Evolutionary conservation across 2,329 filamentous ascomycete species (phyloP), one percentile per base, ranked within the genome.

Genomic region (Pseudopithomyces maydicus): DNA sequence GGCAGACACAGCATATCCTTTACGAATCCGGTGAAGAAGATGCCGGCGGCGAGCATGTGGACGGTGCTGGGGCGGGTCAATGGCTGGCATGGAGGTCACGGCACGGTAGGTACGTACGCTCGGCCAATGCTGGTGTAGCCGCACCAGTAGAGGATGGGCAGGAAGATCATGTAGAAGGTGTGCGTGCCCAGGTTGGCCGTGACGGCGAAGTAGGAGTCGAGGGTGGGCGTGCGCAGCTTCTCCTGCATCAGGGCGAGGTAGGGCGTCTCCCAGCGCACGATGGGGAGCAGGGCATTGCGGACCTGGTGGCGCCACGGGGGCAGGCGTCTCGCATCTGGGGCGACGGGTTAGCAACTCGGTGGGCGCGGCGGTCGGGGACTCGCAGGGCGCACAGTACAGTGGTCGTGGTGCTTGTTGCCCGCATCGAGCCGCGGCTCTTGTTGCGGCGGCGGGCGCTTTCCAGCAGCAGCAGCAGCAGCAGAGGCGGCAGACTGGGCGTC

Each of bases 111-210:
- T 33, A 82, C 88, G 67, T 87, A 96, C 91, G 89, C 93, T 80
- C 95, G 90, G 54, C 92, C 95, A 64, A 96, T 85, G 61, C 85
- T 88, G 42, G 90, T 88, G 77, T 93, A 90, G 52, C 94, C 94
- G 70, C 92, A 97, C 95, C 95, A 99, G 80, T 98, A 98, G 66
- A 97, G 85, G 63, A 98, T 91, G 6, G 95, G 95, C 70, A 99
- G 80, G 56, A 92, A 90, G 65, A 97, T 85, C 93, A 98, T 98
- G 82, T 97, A 99, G 81, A 97, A 98, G 0, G 95, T 99, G 78
- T 99, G 95, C 0, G 95, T 99, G 11, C 64, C 95, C 92, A 98
- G 85, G 76, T 98, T 99, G 62, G 95, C 95, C 0, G 93, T 96
- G 64, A 96, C 91, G 49, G 95, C 94, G 78, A 99, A 99, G 81